Evolutionary conservation across 2,329 filamentous ascomycete species (phyloP).

Genomic region (Fonsecaea pugnacius): DNA sequence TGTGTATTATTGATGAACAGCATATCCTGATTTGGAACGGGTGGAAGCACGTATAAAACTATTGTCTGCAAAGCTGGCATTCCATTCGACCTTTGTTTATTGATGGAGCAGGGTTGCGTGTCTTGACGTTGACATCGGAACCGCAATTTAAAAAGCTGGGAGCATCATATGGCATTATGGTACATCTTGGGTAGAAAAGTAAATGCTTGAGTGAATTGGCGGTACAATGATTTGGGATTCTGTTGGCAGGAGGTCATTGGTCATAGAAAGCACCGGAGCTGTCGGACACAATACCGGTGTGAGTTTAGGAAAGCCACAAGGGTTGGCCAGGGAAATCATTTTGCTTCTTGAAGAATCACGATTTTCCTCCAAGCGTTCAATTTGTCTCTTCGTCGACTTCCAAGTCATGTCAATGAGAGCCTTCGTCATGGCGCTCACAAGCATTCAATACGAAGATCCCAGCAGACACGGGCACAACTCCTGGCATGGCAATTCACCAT

Average conservation of each 20-base stretch:
- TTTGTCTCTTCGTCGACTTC: neutral
- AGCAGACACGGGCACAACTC: neutral
- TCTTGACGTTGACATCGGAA: neutral
- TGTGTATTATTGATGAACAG: constrained; percentile 66
- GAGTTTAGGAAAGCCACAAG: neutral
- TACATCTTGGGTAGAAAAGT: neutral
- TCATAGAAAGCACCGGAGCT: neutral
- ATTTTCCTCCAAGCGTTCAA: neutral
- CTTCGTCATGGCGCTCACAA: neutral
- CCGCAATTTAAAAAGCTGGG: neutral
- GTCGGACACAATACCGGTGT: neutral
- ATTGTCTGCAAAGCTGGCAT: neutral
- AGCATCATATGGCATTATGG: neutral
- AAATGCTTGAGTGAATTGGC: neutral
- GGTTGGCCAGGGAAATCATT: neutral
- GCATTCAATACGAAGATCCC: neutral
- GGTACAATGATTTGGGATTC: neutral
- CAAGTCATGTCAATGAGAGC: neutral
- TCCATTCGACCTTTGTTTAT: neutral
- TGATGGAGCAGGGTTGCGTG: neutral
- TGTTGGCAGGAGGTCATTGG: neutral
- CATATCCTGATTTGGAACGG: constrained; percentile 62
- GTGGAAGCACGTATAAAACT: constrained; percentile 61
- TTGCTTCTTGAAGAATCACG: neutral
- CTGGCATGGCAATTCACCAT: neutral